These are phyloP conservation scores for Holtermannia corniformis DNA, from an alignment of 768 basidiomycete species.

Conservation along the genomic window DNA sequence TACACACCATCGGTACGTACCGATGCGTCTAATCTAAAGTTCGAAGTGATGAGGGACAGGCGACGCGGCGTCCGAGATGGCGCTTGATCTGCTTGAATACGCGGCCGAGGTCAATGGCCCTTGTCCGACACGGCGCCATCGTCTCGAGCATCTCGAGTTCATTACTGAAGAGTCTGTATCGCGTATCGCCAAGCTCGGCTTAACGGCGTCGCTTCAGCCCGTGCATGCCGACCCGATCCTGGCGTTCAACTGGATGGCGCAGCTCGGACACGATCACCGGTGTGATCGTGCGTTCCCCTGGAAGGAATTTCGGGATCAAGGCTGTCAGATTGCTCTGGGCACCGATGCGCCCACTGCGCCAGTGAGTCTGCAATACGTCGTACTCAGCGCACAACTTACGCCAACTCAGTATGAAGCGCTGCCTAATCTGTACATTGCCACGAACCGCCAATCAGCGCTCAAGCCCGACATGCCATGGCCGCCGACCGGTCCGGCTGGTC, in stretches of 20 bases:
- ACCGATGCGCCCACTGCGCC: conserved; percentile 16
- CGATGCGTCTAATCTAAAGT: too few species aligned
- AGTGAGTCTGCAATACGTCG: too few species aligned
- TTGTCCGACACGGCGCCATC: conserved; percentile 1
- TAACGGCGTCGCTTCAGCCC: conserved; percentile 21
- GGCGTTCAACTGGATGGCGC: conserved; percentile 10
- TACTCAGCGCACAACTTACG: too few species aligned
- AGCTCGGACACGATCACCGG: conserved; percentile 14
- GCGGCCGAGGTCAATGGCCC: conserved; percentile 8
- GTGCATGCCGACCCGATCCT: conserved; percentile 17
- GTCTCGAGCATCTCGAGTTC: conserved; percentile 20
- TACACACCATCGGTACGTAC: conserved; percentile 15
- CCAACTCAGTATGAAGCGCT: too few species aligned
- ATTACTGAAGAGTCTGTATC: conserved; percentile 8
- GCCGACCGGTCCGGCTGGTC: neutral
- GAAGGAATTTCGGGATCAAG: conserved; percentile 9
- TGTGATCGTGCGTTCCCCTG: conserved; percentile 16
- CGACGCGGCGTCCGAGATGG: conserved; percentile 14
- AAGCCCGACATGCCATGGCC: conserved; percentile 5
- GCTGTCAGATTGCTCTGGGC: conserved; percentile 11
- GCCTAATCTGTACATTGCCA: conserved; percentile 17
- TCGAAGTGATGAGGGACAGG: neutral
- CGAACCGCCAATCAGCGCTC: conserved; percentile 10
- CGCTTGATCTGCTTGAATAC: conserved; percentile 14
- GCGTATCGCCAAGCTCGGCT: conserved; percentile 10